A percentile compares a stretch with the other conserved stretches of the same genome.
phyloP scores from a whole-genome alignment of 441 rosid genomes.

The Populus hybrid region DNA sequence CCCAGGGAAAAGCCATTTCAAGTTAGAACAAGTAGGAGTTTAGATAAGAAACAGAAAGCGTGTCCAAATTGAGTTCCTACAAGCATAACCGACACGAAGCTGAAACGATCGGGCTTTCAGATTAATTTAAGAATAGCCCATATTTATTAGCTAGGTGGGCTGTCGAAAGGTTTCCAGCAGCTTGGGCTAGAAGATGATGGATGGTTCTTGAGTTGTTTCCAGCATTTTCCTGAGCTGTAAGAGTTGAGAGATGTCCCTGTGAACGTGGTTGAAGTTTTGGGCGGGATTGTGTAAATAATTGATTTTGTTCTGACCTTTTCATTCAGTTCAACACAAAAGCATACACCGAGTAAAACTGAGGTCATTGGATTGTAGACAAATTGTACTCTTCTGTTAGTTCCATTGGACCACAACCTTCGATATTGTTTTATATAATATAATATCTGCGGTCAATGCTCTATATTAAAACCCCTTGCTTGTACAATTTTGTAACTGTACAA shows the following conservation, averaged over 20 bases:
- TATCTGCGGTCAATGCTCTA: not conserved
- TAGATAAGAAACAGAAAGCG: slow-evolving; percentile 10
- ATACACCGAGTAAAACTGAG: not conserved
- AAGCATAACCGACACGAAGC: slow-evolving; percentile 5
- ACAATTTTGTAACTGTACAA: not conserved
- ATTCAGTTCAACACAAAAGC: not conserved
- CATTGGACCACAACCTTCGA: not conserved
- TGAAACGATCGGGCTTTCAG: not conserved
- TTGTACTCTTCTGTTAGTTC: not conserved
- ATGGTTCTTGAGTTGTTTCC: no score
- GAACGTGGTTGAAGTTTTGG: not conserved
- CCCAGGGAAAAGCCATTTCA: not conserved
- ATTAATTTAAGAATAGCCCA: not conserved
- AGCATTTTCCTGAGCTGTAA: no score
- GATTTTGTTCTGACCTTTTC: not conserved
- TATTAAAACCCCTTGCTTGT: not conserved
- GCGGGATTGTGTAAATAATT: not conserved
- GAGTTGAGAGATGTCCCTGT: not conserved
- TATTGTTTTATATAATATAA: not conserved
- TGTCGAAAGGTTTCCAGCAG: no score
- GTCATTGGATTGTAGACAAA: slow-evolving; percentile 2
- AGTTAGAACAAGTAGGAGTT: slow-evolving; percentile 19
- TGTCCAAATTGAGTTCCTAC: slow-evolving; percentile 28
- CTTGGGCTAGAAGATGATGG: no score
- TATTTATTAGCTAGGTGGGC: no score